Percentiles rank a stretch among this genome's conserved stretches.
Evolutionary conservation across 2,329 filamentous ascomycete species (phyloP).

Genomic region (Metarhizium humberi): DNA sequence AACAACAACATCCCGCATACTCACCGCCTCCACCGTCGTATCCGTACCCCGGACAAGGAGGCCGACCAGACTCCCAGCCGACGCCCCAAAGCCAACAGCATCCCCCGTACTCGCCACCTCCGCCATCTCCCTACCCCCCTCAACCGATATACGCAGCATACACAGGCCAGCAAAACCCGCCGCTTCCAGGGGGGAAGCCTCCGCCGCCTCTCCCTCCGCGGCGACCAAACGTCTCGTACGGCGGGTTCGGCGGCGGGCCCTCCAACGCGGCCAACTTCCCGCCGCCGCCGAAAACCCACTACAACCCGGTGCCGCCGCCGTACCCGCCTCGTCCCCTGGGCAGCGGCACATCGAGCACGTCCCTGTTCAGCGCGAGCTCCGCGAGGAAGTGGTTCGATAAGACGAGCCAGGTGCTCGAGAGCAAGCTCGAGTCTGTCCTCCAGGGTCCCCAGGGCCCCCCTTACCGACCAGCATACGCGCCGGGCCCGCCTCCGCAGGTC

Average conservation of each 20-base stretch:
- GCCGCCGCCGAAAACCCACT: constrained; percentile 22
- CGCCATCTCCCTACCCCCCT: constrained; percentile 3
- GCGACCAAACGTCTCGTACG: constrained; percentile 10
- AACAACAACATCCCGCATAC: constrained; percentile 1
- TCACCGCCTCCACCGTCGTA: constrained; percentile 3
- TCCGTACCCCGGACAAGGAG: background rate
- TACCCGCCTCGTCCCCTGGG: constrained; percentile 10
- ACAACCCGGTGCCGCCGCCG: constrained; percentile 14
- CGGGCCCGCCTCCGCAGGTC: background rate
- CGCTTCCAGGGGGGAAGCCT: constrained; percentile 2
- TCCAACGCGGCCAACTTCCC: constrained; percentile 18
- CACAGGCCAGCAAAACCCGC: background rate
- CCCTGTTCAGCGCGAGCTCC: constrained; percentile 22
- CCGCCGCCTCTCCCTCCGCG: constrained; percentile 20
- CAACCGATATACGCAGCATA: constrained; percentile 7
- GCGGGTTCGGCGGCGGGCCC: constrained; percentile 13
- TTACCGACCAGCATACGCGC: constrained; percentile 5
- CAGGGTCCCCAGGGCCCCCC: constrained; percentile 12
- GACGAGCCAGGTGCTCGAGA: constrained; percentile 25
- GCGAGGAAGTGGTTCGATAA: constrained; percentile 26
- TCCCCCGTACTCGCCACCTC: constrained; percentile 2
- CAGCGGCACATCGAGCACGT: constrained; percentile 9
- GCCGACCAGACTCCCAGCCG: background rate
- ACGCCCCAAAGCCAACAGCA: background rate
- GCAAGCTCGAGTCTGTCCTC: constrained; percentile 20